Evolutionary conservation across 306 rosid genomes (phyloP), one percentile per base, ranked within the genome.

Genomic region (Quercus agrifolia): DNA sequence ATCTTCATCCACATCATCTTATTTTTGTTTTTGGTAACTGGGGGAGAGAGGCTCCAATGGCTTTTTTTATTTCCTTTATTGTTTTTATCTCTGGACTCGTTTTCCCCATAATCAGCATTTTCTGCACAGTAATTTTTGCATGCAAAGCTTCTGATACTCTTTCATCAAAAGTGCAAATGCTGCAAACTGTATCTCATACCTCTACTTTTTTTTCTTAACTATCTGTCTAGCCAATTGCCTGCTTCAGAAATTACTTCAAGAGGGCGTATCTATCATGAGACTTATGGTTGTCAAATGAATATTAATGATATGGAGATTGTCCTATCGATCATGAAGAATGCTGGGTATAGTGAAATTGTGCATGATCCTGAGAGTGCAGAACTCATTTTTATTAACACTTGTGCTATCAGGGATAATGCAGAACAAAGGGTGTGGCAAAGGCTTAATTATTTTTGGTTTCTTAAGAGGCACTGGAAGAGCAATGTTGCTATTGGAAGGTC

Each of bases 391-490:
- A 95, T 95, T 79, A 95, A 95, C 77, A 96, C 99, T 6, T 96
- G 99, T 79, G 98, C 99, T 31, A 96, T 96, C 67, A 91, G 99
- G 87, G 99, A 96, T 64, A 96, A 96, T 81, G 99, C 99, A 0
- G 99, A 95, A 56, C 98, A 91, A 86, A 93, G 92, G 85, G 99
- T 95, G 61, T 93, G 99, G 99, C 98, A 96, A 82, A 89, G 98
- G 86, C 99, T 96, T 83, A 93, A 96, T 81, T 96, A 96, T 85
- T 91, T 96, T 86, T 96, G 99, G 99, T 96, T 96, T 89, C 97
- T 96, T 33, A 93, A 96, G 86, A 88, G 97, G 84, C 87, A 95
- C 2, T 93, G 99, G 99, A 95, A 95, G 90, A 86, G 82, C 23
- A 95, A 95, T 81, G 89, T 90, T 68, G 90, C 92, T 27, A 85